These are phyloP conservation scores for Exophiala oligosperma DNA, from an alignment of 2,329 filamentous ascomycete species.

Conservation along the genomic window DNA sequence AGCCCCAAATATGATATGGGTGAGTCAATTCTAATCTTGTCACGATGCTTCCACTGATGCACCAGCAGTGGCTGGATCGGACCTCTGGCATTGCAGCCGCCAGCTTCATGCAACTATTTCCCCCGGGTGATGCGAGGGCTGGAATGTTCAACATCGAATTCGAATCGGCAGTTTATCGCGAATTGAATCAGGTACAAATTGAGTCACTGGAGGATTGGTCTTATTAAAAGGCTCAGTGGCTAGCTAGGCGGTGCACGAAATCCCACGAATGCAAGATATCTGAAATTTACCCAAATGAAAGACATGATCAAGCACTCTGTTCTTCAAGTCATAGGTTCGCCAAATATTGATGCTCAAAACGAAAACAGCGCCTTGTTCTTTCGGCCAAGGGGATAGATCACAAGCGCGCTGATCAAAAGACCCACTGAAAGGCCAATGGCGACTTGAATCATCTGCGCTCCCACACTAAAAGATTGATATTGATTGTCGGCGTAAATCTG, in stretches of 20 bases:
- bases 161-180: slow-evolving; percentile 9
- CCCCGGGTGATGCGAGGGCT: slow-evolving; percentile 13
- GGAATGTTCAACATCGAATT: slow-evolving; percentile 6
- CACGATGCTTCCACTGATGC: too few species aligned
- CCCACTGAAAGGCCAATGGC: slow-evolving; percentile 1
- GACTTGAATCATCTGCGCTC: slow-evolving; percentile 1
- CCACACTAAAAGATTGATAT: background rate
- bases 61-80: slow-evolving; percentile 20
- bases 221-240: too few species aligned
- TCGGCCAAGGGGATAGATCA: background rate
- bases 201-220: too few species aligned
- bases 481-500: background rate
- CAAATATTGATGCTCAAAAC: background rate
- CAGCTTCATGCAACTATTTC: slow-evolving; percentile 26
- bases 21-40: too few species aligned
- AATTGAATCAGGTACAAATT: too few species aligned
- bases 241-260: too few species aligned
- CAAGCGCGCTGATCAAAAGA: background rate
- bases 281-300: too few species aligned
- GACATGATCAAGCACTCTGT: too few species aligned
- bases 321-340: too few species aligned
- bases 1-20: slow-evolving; percentile 27
- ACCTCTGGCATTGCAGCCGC: slow-evolving; percentile 21
- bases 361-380: slow-evolving; percentile 1
- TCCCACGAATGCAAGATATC: too few species aligned